phyloP scores from a whole-genome alignment of 129 eudicot species.

The Flaveria robusta region DNA sequence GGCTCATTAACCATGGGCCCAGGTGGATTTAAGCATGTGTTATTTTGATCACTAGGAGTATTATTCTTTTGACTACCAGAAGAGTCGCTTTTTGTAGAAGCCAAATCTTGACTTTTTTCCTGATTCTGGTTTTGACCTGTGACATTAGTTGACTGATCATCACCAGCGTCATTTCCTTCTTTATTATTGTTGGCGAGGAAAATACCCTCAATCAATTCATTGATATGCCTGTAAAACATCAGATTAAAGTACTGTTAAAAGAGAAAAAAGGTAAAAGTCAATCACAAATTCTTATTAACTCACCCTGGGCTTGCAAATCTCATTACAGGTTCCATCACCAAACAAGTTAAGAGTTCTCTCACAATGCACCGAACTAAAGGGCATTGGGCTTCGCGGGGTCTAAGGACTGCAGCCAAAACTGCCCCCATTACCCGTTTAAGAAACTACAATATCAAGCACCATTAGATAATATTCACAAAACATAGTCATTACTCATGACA shows the following conservation, averaged over 20 bases:
- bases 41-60: constrained; percentile 37
- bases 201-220: constrained; percentile 73
- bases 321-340: constrained; percentile 89
- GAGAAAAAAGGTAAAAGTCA: neutral
- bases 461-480: constrained; percentile 36
- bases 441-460: constrained; percentile 43
- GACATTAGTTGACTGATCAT: constrained; percentile 44
- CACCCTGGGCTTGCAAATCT: constrained; percentile 88
- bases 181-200: constrained; percentile 54
- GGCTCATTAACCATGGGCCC: constrained; percentile 37
- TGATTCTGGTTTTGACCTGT: constrained; percentile 43
- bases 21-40: constrained; percentile 34
- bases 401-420: constrained; percentile 73
- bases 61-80: constrained; percentile 41
- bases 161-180: constrained; percentile 45
- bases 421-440: constrained; percentile 90
- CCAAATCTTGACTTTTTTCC: constrained; percentile 38
- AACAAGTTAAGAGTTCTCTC: constrained; percentile 88
- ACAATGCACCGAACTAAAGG: constrained; percentile 88
- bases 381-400: constrained; percentile 91
- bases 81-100: constrained; percentile 30
- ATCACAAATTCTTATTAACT: constrained; percentile 34
- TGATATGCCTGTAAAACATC: constrained; percentile 61
- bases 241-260: neutral
- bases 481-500: neutral